Percentiles rank a stretch among this genome's conserved stretches.
phyloP scores from a whole-genome alignment of 208 protist genomes.

The Trypanosoma rangeli region DNA sequence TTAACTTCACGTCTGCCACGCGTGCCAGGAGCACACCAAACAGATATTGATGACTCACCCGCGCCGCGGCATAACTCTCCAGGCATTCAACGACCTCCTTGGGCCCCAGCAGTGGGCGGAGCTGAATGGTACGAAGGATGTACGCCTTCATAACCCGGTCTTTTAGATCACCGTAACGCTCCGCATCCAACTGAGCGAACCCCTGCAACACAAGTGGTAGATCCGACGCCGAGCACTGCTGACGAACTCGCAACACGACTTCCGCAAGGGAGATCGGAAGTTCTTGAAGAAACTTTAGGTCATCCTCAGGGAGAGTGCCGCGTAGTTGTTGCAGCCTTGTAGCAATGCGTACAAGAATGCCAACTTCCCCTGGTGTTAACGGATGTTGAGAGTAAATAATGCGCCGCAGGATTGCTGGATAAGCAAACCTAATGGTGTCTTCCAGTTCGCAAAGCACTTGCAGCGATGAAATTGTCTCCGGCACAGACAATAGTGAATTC shows the following conservation, averaged over 20 bases:
- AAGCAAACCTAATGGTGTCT: conserved; percentile 7
- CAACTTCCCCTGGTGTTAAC: conserved; percentile 26
- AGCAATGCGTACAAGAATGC: conserved; percentile 30
- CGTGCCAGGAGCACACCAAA: conserved; percentile 73
- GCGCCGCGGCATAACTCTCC: conserved; percentile 66
- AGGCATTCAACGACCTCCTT: conserved; percentile 64
- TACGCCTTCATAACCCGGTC: conserved; percentile 50
- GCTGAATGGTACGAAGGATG: conserved; percentile 62
- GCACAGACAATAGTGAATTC: conserved; percentile 22
- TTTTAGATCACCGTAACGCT: conserved; percentile 22
- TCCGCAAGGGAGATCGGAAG: conserved; percentile 37
- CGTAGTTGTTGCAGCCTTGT: conserved; percentile 17
- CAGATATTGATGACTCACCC: conserved; percentile 63
- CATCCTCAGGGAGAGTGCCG: conserved; percentile 6
- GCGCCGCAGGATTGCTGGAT: conserved; percentile 23
- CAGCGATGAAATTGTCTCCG: conserved; percentile 19
- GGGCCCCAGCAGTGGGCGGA: conserved; percentile 36
- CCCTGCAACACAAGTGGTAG: conserved; percentile 51
- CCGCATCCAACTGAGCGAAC: conserved; percentile 40
- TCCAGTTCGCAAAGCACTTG: conserved; percentile 25
- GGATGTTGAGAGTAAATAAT: conserved; percentile 21
- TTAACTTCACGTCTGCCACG: conserved; percentile 54
- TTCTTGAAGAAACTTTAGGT: conserved; percentile 27
- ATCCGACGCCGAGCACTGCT: conserved; percentile 40
- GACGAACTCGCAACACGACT: conserved; percentile 40